These are phyloP conservation scores for Entonaema liquescens DNA, from an alignment of 495 filamentous ascomycete species.

Conservation along the genomic window DNA sequence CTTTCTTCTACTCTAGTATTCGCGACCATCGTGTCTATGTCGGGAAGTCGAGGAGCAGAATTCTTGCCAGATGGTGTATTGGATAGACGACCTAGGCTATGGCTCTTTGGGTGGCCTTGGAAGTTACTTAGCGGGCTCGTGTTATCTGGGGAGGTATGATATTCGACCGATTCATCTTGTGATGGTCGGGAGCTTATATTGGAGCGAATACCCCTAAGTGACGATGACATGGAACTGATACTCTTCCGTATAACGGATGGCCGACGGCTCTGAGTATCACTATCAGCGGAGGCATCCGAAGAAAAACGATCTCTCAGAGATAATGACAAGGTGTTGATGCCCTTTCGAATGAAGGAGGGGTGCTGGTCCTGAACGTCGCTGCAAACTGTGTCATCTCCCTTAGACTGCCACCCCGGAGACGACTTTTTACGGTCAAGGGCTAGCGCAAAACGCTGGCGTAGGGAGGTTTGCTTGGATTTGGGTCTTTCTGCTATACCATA, in stretches of 20 bases:
- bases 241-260: slow-evolving; percentile 34
- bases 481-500: background rate
- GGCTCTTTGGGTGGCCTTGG: background rate
- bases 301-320: slow-evolving; percentile 24
- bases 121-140: background rate
- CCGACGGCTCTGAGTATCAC: slow-evolving; percentile 9
- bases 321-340: slow-evolving; percentile 30
- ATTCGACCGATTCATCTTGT: slow-evolving; percentile 11
- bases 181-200: slow-evolving; percentile 18
- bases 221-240: slow-evolving; percentile 40
- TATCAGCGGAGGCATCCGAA: slow-evolving; percentile 3
- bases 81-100: slow-evolving; percentile 26
- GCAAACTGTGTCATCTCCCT: background rate
- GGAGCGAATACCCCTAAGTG: slow-evolving; percentile 29
- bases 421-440: slow-evolving; percentile 17
- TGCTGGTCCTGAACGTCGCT: background rate
- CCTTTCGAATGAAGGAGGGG: slow-evolving; percentile 18
- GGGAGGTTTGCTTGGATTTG: background rate
- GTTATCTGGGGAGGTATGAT: slow-evolving; percentile 2
- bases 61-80: background rate
- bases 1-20: background rate
- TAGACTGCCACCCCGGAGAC: background rate
- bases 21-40: slow-evolving; percentile 26
- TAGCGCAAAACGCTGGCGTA: slow-evolving; percentile 17
- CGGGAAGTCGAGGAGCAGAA: slow-evolving; percentile 33